Conservation (phyloP, 768 basidiomycete species). For the Pleurotus ostreatus region DNA sequence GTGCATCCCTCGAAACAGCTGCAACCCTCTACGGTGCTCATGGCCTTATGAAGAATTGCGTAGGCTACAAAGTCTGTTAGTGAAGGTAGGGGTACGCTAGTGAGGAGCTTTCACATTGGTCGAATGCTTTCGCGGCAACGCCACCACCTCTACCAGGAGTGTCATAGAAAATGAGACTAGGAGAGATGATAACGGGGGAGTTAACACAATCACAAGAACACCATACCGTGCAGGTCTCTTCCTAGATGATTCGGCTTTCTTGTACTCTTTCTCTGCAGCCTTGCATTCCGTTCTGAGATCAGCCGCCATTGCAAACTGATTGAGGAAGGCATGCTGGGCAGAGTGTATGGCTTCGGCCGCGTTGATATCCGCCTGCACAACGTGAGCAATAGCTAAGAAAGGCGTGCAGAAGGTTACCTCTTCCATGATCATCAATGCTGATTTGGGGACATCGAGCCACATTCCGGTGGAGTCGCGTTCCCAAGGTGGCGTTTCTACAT, state of each 20-base stretch:
- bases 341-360: constrained; percentile 82
- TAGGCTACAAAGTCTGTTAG: constrained; percentile 33
- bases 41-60: constrained; percentile 57
- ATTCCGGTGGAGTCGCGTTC: constrained; percentile 67
- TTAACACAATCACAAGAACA: neutral
- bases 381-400: constrained; percentile 39
- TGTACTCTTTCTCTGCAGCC: constrained; percentile 70
- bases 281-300: constrained; percentile 86
- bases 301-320: constrained; percentile 62
- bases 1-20: constrained; percentile 67
- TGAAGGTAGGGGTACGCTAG: neutral
- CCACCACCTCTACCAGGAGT: constrained; percentile 65
- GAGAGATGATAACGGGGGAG: neutral
- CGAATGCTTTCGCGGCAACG: constrained; percentile 75
- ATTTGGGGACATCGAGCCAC: constrained; percentile 73
- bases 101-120: constrained; percentile 50
- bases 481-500: constrained; percentile 76
- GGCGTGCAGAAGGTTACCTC: constrained; percentile 19
- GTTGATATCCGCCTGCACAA: constrained; percentile 41
- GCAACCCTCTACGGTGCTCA: constrained; percentile 54
- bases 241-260: constrained; percentile 40
- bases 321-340: constrained; percentile 80
- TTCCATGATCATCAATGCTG: constrained; percentile 48
- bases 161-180: constrained; percentile 81
- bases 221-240: constrained; percentile 67